Evolutionary conservation across 2,329 filamentous ascomycete species (phyloP), one percentile per base, ranked within the genome.

Genomic region (Colletotrichum godetiae): DNA sequence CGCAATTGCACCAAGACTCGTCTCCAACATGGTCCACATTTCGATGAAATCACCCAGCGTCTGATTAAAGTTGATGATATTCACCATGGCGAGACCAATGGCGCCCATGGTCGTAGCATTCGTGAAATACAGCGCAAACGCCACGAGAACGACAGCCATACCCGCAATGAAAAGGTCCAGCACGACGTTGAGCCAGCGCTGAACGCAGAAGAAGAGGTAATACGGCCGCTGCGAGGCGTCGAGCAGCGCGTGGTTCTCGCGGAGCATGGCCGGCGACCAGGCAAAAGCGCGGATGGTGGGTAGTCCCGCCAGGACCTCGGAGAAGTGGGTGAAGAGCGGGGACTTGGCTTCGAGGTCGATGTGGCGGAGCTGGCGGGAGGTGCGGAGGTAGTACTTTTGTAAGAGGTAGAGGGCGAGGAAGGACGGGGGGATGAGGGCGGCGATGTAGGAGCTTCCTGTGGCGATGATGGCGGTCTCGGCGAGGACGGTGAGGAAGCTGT

Each of bases 311-410:
- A 88, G 76, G 0, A 85, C 85, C 74, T 90, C 88, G 4, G 82
- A 80, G 73, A 89, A 89, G 55, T 89, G 85, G 0, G 86, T 85
- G 75, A 86, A 88, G 0, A 89, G 80, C 0, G 86, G 86, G 0
- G 84, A 82, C 70, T 86, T 86, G 29, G 83, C 80, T 76, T 90
- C 88, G 0, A 90, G 81, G 76, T 90, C 88, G 8, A 90, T 79
- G 33, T 88, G 83, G 62, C 89, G 84, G 7, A 90, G 78, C 68
- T 90, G 88, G 4, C 88, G 86, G 0, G 87, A 89, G 1, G 88
- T 90, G 6, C 86, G 82, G n/a, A 90, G 82, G 73, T 90, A 90
- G 74, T 87, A 84, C 55, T 85, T 85, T 69, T 89, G 87, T 11
- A 89, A 81, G 8, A 84, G 67, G 67, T 85, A 86, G 15, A 87